Conservation (phyloP, 305 asterid species). For the Fraxinus velutina region DNA sequence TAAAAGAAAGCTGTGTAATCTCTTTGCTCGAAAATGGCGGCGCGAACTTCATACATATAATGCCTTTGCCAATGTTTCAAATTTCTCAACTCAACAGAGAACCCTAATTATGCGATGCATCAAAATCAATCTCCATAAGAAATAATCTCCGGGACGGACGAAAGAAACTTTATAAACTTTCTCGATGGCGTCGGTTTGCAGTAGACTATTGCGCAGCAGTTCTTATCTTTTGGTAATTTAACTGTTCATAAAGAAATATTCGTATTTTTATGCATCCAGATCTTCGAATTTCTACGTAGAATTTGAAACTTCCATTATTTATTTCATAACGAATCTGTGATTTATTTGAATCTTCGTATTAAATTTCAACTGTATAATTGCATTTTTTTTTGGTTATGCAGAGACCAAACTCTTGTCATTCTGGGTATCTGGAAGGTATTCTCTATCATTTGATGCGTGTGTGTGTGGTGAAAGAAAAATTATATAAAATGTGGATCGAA, state of each 20-base stretch:
- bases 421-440: constrained; percentile 46
- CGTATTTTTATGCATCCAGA: not conserved
- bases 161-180: not conserved
- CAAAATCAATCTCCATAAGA: not conserved
- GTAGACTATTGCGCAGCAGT: constrained; percentile 29
- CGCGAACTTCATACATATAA: not conserved
- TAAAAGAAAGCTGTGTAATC: not conserved
- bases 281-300: not conserved
- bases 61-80: constrained; percentile 6
- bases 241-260: not conserved
- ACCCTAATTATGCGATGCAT: constrained; percentile 7
- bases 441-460: not conserved
- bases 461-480: constrained; percentile 5
- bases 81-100: constrained; percentile 15
- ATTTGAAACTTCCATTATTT: constrained; percentile 1
- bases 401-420: constrained; percentile 30
- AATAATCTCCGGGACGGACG: not conserved
- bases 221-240: constrained; percentile 33
- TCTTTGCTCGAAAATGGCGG: not conserved
- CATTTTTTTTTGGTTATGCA: constrained; percentile 32
- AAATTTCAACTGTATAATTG: not conserved
- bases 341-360: not conserved
- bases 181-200: constrained; percentile 34
- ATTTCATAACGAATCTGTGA: not conserved
- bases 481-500: not conserved